Evolutionary conservation across 768 basidiomycete genomes (phyloP).

Genomic region (Sarcomyxa edulis): DNA sequence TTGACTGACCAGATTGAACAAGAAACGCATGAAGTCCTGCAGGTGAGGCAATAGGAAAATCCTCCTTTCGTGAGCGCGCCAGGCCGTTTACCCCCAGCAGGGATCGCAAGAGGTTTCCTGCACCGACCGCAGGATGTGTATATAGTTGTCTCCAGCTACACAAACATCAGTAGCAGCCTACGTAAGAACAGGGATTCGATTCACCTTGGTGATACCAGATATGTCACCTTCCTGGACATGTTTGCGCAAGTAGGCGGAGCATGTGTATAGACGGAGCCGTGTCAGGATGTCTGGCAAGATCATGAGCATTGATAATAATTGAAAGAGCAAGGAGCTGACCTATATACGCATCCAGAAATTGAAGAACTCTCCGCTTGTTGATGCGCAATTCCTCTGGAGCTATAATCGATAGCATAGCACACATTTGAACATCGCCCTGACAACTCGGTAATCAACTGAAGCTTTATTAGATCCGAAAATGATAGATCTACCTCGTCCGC

Average conservation of each 20-base stretch:
- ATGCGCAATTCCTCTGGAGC: slow-evolving; percentile 55
- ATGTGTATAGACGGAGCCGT: slow-evolving; percentile 55
- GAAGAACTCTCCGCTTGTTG: slow-evolving; percentile 32
- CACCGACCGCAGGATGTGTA: slow-evolving; percentile 69
- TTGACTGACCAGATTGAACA: slow-evolving; percentile 77
- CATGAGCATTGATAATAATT: not conserved
- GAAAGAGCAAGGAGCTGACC: slow-evolving; percentile 37
- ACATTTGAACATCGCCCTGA: slow-evolving; percentile 79
- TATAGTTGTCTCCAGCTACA: slow-evolving; percentile 67
- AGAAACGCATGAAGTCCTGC: slow-evolving; percentile 37
- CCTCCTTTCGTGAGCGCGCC: slow-evolving; percentile 29
- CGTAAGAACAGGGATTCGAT: too few species aligned
- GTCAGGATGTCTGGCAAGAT: slow-evolving; percentile 53
- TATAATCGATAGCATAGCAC: slow-evolving; percentile 63
- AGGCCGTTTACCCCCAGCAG: slow-evolving; percentile 26
- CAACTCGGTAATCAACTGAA: not conserved
- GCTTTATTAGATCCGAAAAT: not conserved
- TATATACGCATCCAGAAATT: slow-evolving; percentile 68
- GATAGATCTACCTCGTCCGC: slow-evolving; percentile 47
- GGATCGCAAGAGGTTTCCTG: slow-evolving; percentile 51
- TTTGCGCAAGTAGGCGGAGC: slow-evolving; percentile 75
- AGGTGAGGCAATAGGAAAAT: slow-evolving; percentile 53
- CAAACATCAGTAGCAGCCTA: too few species aligned
- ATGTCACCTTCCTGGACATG: slow-evolving; percentile 48
- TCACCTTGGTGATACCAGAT: slow-evolving; percentile 47